Evolutionary conservation across 2,329 filamentous ascomycete genomes (phyloP), one percentile per base, ranked within the genome.

Genomic region (Trichophyton simii): DNA sequence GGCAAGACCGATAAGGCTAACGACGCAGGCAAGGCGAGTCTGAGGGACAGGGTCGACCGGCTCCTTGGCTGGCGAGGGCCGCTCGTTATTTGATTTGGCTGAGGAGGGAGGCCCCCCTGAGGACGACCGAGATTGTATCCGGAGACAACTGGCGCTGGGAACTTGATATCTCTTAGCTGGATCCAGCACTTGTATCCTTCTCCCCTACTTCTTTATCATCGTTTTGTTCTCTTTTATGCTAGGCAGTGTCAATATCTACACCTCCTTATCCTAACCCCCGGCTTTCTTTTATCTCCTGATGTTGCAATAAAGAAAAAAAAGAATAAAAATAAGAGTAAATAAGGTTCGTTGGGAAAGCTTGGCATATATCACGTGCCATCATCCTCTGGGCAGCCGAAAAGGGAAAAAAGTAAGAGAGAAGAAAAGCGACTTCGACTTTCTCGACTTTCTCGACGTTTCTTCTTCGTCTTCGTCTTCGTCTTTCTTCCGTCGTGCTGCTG

Each of bases 21-120:
- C 36, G 55, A 44, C 55, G 41, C 55, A 44, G 13, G 25, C 20
- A 58, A 15, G 36, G 28, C 18, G 28, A 58, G 34, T 25, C 6
- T 62, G 38, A 44, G 63, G 54, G 60, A 64, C 52, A 58, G 63
- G 20, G 58, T 64, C 18, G 63, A 64, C 55, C 28, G 54, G 55
- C 41, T 58, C 36, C 61, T 64, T 42, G 63, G 63, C 42, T 64
- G 63, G 63, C 60, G 48, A 36, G 52, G 52, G 31, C 52, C 52
- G 52, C 52, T 55, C 28, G 52, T 31, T 55, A 15, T 55, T 34
- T 36, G 52, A 55, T 55, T 34, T 36, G 52, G 38, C 28, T 55
- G 52, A 55, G 15, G 18, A 31, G 20, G 15, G 18, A 31, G 20
- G 18, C 18, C 28, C 15, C 46, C 13, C 9, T 48, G 44, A 48